Evolutionary conservation across 2,329 filamentous ascomycete species (phyloP).

Genomic region (Monosporascus cannonballus): DNA sequence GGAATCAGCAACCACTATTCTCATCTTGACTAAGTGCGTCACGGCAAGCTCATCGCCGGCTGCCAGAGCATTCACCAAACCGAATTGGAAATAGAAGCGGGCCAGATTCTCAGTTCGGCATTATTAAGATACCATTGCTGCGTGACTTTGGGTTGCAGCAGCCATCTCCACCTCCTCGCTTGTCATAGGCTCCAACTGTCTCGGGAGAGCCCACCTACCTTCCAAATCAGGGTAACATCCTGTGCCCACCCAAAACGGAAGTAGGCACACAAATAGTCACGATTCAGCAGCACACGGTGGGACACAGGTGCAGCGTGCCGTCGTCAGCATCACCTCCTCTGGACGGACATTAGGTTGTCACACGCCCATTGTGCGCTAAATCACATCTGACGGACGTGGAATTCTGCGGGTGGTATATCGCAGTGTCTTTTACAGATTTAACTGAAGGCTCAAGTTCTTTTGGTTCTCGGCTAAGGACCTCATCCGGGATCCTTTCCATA

Average conservation of each 20-base stretch:
- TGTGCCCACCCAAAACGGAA: slow-evolving; percentile 11
- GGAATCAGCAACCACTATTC: slow-evolving; percentile 7
- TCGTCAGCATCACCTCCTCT: not conserved
- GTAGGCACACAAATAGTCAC: slow-evolving; percentile 7
- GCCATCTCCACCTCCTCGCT: slow-evolving; percentile 7
- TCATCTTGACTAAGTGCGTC: slow-evolving; percentile 6
- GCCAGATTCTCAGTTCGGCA: slow-evolving; percentile 2
- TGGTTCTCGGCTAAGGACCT: not conserved
- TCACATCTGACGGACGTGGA: not conserved
- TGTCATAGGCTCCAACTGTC: slow-evolving; percentile 21
- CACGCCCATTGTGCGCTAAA: not conserved
- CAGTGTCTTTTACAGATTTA: not conserved
- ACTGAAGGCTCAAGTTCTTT: not conserved
- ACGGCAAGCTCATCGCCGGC: slow-evolving; percentile 6
- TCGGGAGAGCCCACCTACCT: slow-evolving; percentile 23
- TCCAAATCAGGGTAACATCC: slow-evolving; percentile 25
- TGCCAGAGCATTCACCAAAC: not conserved
- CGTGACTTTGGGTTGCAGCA: not conserved
- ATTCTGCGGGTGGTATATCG: not conserved
- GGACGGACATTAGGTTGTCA: not conserved
- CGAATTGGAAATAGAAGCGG: not conserved
- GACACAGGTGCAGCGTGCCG: slow-evolving; percentile 4
- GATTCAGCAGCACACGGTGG: slow-evolving; percentile 11
- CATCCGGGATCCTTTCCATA: not conserved
- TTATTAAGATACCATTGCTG: not conserved